A percentile compares a stretch with the other conserved stretches of the same genome.
Evolutionary conservation across 495 filamentous ascomycete genomes (phyloP).

Genomic region (Viridothelium virens): DNA sequence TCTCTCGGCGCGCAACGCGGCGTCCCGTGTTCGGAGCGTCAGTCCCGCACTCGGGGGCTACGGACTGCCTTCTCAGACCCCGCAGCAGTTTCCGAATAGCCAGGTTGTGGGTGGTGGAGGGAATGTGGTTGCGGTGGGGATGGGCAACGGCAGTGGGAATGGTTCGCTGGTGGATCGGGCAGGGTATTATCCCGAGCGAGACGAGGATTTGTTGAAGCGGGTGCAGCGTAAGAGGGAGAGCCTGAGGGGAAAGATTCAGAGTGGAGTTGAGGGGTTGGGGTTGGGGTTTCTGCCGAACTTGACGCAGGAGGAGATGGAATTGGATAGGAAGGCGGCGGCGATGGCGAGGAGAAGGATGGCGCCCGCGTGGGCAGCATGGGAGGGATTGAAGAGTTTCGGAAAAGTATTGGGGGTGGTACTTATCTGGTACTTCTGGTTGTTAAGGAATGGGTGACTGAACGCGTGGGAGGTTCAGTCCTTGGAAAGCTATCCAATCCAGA

Average conservation of each 20-base stretch:
- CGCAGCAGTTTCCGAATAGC: background rate
- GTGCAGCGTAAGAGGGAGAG: background rate
- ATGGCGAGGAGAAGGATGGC: slow-evolving; percentile 21
- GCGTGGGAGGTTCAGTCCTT: background rate
- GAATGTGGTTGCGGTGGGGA: slow-evolving; percentile 18
- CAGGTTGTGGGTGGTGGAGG: slow-evolving; percentile 12
- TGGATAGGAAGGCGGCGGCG: slow-evolving; percentile 21
- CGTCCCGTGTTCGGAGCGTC: slow-evolving; percentile 24
- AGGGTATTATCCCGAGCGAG: slow-evolving; percentile 17
- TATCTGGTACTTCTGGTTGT: slow-evolving; percentile 33
- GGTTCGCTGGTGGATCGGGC: background rate
- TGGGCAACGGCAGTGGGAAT: slow-evolving; percentile 14
- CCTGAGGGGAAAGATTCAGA: slow-evolving; percentile 18
- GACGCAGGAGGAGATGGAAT: slow-evolving; percentile 13
- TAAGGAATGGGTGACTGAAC: slow-evolving; percentile 25
- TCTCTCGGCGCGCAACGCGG: slow-evolving; percentile 20
- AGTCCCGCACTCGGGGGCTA: slow-evolving; percentile 14
- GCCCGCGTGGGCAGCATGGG: slow-evolving; percentile 18
- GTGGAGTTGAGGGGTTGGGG: slow-evolving; percentile 13
- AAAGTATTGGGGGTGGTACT: slow-evolving; percentile 26
- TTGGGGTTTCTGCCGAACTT: background rate
- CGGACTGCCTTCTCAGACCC: background rate
- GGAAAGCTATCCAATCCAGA: background rate
- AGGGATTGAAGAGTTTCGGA: slow-evolving; percentile 27
- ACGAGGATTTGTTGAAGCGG: slow-evolving; percentile 16